Evolutionary conservation across 345 rosid genomes (phyloP).

Genomic region (Fremontodendron californicum): DNA sequence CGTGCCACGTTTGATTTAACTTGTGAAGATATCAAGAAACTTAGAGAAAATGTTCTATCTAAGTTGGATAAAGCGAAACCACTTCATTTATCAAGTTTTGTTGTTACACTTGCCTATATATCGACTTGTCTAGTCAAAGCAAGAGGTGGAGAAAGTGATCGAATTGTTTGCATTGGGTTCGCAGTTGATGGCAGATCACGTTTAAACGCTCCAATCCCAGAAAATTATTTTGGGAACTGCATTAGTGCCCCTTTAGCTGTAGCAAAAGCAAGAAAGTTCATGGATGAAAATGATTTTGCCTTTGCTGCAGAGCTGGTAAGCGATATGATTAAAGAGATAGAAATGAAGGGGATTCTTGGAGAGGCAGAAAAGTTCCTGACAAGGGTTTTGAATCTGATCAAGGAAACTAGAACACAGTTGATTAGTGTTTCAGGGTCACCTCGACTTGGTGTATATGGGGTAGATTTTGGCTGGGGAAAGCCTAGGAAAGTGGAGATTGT

Average conservation of each 20-base stretch:
- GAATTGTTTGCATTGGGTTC: too few species aligned
- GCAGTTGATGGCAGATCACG: too few species aligned
- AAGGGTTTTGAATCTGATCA: background rate
- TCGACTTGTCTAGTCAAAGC: too few species aligned
- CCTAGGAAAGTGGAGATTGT: too few species aligned
- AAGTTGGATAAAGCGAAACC: background rate
- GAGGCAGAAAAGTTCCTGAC: background rate
- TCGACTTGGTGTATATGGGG: constrained; percentile 17
- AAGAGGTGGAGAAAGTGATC: too few species aligned
- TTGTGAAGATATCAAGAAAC: too few species aligned
- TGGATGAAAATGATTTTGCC: constrained; percentile 3
- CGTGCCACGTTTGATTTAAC: too few species aligned
- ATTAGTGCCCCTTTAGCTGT: background rate
- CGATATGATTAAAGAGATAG: background rate
- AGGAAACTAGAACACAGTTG: background rate
- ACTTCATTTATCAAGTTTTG: background rate
- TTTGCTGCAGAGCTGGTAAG: constrained; percentile 7
- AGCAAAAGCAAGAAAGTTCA: constrained; percentile 11
- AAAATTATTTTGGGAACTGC: constrained; percentile 43
- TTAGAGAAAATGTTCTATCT: constrained; percentile 5
- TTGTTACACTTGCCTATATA: too few species aligned
- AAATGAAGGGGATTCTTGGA: background rate
- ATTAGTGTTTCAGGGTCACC: constrained; percentile 29
- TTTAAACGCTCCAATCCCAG: constrained; percentile 35
- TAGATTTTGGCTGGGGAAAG: too few species aligned